Percentiles rank a stretch among this genome's conserved stretches.
Conservation (phyloP, 495 filamentous ascomycete genomes). For the Aspergillus carlsbadensis region DNA sequence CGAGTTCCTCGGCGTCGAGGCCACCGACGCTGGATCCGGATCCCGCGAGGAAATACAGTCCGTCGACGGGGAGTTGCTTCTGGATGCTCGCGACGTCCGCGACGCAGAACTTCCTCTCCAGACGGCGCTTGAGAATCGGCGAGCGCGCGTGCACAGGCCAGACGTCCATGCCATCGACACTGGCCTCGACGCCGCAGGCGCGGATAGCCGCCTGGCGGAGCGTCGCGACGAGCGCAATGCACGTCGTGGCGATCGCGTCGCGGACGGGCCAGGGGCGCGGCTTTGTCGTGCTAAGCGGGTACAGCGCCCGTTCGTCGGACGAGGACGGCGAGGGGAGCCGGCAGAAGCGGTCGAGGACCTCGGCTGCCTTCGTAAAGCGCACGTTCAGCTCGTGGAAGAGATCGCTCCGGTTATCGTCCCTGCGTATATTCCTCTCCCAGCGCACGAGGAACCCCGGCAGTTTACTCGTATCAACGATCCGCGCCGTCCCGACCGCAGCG, state of each 20-base stretch:
- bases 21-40: not conserved
- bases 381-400: not conserved
- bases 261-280: slow-evolving; percentile 8
- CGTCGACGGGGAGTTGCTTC: slow-evolving; percentile 9
- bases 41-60: slow-evolving; percentile 9
- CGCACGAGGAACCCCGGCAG: not conserved
- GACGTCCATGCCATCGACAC: not conserved
- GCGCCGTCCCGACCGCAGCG: not conserved
- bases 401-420: not conserved
- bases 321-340: not conserved
- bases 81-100: slow-evolving; percentile 3
- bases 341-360: slow-evolving; percentile 7
- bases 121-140: not conserved
- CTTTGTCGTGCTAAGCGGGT: not conserved
- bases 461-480: slow-evolving; percentile 4
- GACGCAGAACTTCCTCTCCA: not conserved
- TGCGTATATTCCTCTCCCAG: not conserved
- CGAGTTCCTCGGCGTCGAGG: not conserved
- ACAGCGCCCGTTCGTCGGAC: not conserved
- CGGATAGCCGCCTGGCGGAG: not conserved
- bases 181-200: not conserved
- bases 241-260: slow-evolving; percentile 7
- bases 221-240: slow-evolving; percentile 1
- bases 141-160: slow-evolving; percentile 6
- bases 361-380: not conserved